Conservation (phyloP, 202 grass and related monocot species). For the Schoenoplectus tabernaemontani region DNA sequence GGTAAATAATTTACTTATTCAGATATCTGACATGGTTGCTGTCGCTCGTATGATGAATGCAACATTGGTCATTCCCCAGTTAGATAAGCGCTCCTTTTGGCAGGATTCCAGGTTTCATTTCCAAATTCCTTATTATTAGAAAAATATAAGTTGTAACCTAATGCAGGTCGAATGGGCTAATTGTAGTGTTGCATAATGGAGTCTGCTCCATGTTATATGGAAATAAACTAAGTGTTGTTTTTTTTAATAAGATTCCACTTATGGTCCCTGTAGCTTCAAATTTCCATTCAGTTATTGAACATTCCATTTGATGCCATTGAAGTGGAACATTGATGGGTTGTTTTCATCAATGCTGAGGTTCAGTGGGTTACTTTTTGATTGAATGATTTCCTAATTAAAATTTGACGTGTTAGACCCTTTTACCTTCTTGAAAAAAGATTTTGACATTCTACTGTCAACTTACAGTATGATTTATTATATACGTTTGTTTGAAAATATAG, state of each 20-base stretch:
- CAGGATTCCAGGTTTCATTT: constrained; percentile 70
- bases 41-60: constrained; percentile 86
- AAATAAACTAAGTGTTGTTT: constrained; percentile 11
- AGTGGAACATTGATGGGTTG: not conserved
- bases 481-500: not conserved
- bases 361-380: constrained; percentile 1
- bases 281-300: not conserved
- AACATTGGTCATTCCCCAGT: constrained; percentile 79
- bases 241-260: not conserved
- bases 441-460: not conserved
- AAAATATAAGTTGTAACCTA: not conserved
- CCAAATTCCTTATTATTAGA: constrained; percentile 3
- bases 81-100: constrained; percentile 97
- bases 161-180: not conserved
- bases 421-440: too few relatives aligned
- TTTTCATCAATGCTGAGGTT: not conserved
- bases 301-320: not conserved
- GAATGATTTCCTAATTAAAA: too few relatives aligned
- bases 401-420: too few relatives aligned
- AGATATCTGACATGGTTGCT: constrained; percentile 97
- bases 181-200: not conserved
- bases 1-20: constrained; percentile 18
- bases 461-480: not conserved
- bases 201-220: not conserved
- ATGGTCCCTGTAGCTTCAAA: not conserved